These are phyloP conservation scores for Aspergillus ustus DNA, from an alignment of 2,329 filamentous ascomycete species.

Conservation along the genomic window DNA sequence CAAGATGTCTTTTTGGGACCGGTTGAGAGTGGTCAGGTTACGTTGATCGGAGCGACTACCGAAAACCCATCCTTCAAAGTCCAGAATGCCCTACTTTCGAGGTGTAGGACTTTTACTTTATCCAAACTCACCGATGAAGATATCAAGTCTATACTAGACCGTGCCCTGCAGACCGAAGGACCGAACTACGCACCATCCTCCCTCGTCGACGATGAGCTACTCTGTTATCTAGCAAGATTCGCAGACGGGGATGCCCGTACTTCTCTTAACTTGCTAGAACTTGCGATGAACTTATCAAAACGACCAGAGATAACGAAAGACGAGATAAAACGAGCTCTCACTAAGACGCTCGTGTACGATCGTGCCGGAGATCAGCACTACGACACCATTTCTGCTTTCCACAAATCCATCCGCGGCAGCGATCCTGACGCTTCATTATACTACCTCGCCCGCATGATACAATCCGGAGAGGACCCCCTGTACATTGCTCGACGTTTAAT, in stretches of 20 bases:
- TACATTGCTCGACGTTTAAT: conserved; percentile 93
- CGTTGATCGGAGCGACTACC: conserved; percentile 91
- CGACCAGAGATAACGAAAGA: conserved; percentile 70
- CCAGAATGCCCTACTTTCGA: conserved; percentile 80
- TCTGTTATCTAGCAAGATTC: conserved; percentile 82
- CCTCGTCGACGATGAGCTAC: conserved; percentile 75
- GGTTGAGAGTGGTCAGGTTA: conserved; percentile 88
- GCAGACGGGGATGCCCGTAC: conserved; percentile 92
- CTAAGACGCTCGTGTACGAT: conserved; percentile 93
- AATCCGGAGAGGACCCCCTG: conserved; percentile 89
- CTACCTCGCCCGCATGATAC: conserved; percentile 93
- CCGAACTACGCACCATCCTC: conserved; percentile 52
- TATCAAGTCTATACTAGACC: conserved; percentile 72
- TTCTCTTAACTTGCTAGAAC: conserved; percentile 87
- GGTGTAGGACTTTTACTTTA: conserved; percentile 89
- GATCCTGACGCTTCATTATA: conserved; percentile 89
- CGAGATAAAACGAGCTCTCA: conserved; percentile 79
- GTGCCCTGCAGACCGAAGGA: conserved; percentile 71
- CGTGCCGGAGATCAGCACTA: conserved; percentile 95
- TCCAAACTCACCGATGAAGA: conserved; percentile 73
- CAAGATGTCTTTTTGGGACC: conserved; percentile 94
- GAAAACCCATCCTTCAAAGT: conserved; percentile 97
- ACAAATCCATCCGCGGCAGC: conserved; percentile 90
- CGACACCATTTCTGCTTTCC: conserved; percentile 94
- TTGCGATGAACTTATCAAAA: conserved; percentile 77